These are phyloP conservation scores for Tinospora cordifolia DNA, from an alignment of 164 flowering plant species.

Conservation along the genomic window DNA sequence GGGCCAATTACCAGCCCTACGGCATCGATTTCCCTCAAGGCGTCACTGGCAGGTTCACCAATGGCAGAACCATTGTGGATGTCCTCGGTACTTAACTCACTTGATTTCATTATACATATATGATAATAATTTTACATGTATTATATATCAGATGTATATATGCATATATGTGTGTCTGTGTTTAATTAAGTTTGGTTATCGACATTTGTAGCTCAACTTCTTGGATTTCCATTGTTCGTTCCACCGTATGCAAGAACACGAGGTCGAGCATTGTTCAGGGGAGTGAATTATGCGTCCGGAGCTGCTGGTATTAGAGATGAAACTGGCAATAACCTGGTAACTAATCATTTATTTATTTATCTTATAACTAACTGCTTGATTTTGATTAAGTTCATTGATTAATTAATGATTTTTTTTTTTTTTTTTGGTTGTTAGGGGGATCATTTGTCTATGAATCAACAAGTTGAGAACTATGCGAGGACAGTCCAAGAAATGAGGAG, in stretches of 20 bases:
- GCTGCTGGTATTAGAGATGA: conserved; percentile 83
- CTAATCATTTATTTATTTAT: not conserved
- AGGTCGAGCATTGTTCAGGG: conserved; percentile 42
- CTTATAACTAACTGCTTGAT: not conserved
- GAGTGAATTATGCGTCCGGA: conserved; percentile 78
- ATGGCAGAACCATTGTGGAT: conserved; percentile 72
- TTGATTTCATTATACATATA: no score
- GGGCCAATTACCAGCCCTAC: conserved; percentile 83
- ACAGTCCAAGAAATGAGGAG: conserved; percentile 45
- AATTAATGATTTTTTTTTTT: no score
- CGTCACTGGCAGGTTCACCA: conserved; percentile 70
- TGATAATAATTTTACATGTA: no score
- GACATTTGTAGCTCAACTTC: conserved; percentile 46
- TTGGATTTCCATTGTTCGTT: conserved; percentile 55
- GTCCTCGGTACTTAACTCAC: conserved; percentile 38
- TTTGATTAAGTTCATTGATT: not conserved
- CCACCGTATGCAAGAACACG: conserved; percentile 49
- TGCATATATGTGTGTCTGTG: no score
- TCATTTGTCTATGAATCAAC: conserved; percentile 61
- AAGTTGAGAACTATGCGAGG: conserved; percentile 41
- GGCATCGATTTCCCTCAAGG: conserved; percentile 76
- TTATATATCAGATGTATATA: no score
- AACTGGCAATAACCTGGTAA: conserved; percentile 75
- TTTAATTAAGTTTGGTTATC: no score
- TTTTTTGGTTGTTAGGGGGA: conserved; percentile 35